Percentiles rank a stretch among this genome's conserved stretches.
phyloP scores from a whole-genome alignment of 225 moss, liverwort and hornwort genomes.

The Anthoceros angustus region DNA sequence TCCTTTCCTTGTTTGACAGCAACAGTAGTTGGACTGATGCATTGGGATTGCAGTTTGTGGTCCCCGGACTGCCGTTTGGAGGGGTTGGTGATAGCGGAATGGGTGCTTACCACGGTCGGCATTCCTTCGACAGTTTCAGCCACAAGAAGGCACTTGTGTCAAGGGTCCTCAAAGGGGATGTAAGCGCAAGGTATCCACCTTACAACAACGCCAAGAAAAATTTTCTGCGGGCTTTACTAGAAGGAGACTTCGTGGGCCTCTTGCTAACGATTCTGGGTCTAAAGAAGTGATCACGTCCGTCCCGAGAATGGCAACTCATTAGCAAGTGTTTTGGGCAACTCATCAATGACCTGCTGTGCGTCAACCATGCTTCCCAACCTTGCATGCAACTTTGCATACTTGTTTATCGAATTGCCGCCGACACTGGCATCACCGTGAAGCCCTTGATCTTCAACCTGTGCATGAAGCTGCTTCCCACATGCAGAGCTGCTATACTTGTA shows the following conservation, averaged over 20 bases:
- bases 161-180: slow-evolving; percentile 23
- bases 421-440: too few relatives aligned
- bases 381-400: too few relatives aligned
- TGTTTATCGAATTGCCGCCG: too few relatives aligned
- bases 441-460: too few relatives aligned
- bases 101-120: slow-evolving; percentile 55
- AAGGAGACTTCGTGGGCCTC: slow-evolving; percentile 17
- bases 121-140: slow-evolving; percentile 52
- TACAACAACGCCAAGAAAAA: slow-evolving; percentile 34
- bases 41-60: slow-evolving; percentile 25
- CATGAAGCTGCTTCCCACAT: too few relatives aligned
- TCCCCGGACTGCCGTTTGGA: slow-evolving; percentile 47
- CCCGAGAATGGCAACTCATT: too few relatives aligned
- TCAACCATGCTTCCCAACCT: too few relatives aligned
- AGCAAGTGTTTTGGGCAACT: too few relatives aligned
- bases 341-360: too few relatives aligned
- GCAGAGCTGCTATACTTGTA: too few relatives aligned
- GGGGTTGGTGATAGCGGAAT: slow-evolving; percentile 87
- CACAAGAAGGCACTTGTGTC: slow-evolving; percentile 44
- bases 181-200: slow-evolving; percentile 50
- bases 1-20: too few relatives aligned
- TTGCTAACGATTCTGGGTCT: slow-evolving; percentile 26
- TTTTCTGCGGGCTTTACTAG: slow-evolving; percentile 27
- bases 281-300: slow-evolving; percentile 18
- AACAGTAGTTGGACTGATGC: too few relatives aligned